Evolutionary conservation across 78 protist genomes (phyloP), one percentile per base, ranked within the genome.

Genomic region (Mastigamoeba balamuthi): DNA sequence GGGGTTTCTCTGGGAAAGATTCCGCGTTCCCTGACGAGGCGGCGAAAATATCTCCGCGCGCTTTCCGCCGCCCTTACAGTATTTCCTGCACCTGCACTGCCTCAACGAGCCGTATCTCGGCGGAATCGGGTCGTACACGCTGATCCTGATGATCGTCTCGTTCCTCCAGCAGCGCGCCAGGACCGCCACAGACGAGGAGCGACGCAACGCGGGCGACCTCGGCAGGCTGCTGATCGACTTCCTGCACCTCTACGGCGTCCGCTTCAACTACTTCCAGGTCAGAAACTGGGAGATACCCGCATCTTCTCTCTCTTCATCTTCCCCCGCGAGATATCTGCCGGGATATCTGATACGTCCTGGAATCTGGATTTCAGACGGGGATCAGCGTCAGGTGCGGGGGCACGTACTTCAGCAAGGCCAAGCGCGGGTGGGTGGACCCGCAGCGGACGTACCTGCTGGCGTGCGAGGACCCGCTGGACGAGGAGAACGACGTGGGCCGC

Each of bases 51-150:
- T n/a, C n/a, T n/a, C n/a, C n/a, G n/a, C n/a, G n/a, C n/a, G n/a
- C n/a, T n/a, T n/a, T n/a, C n/a, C n/a, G n/a, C n/a, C n/a, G n/a
- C n/a, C n/a, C n/a, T n/a, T 68, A 6, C 52, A 72, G 66, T 66
- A 42, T 7, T 75, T 69, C 41, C 69, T 93, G 37, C 5, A 65
- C 52, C 82, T 40, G 52, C 78, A 92, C 41, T 37, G 27, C 39
- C 73, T 91, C 42, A 78, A 93, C 52, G 96, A 93, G 38, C 75
- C 72, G 23, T 88, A 64, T 69, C 44, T 44, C 35, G 96, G 96
- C 7, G 96, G 96, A 0, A 39, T 93, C 8, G 83, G 93, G 17
- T 76, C 88, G 5, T 93, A 69, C 39, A 40, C 82, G 17, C 43
- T 86, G 29, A 2, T 38, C n/a, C 66, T 86, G 44, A 48, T 89